A percentile compares a stretch with the other conserved stretches of the same genome.
Conservation (phyloP, 1,284 basidiomycete species). For the Irpex sp. region DNA sequence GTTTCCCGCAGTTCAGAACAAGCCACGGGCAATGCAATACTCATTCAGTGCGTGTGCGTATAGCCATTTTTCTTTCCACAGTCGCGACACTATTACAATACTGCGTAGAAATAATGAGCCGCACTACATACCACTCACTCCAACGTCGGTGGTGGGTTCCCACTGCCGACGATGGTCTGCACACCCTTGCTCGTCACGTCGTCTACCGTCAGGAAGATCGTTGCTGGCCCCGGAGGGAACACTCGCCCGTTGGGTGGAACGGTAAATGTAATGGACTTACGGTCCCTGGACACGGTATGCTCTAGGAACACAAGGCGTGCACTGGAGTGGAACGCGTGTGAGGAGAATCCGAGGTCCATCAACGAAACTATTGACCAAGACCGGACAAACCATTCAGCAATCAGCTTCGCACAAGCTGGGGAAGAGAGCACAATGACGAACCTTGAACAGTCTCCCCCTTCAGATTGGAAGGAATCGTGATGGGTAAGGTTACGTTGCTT, state of each 20-base stretch:
- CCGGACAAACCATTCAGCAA: not conserved
- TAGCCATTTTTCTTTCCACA: no score
- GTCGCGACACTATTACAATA: no score
- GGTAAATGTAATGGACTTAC: constrained; percentile 36
- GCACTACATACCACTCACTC: not conserved
- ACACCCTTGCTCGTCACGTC: constrained; percentile 11
- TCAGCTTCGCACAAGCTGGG: constrained; percentile 4
- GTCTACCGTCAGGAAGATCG: constrained; percentile 38
- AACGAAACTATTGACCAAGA: constrained; percentile 29
- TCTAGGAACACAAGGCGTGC: constrained; percentile 45
- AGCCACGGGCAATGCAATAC: no score
- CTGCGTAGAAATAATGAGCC: no score
- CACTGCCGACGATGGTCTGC: constrained; percentile 13
- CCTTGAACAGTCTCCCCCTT: constrained; percentile 19
- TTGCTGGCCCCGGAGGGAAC: constrained; percentile 50
- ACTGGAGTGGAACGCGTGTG: constrained; percentile 43
- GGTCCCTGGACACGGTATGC: constrained; percentile 30
- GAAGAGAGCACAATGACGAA: constrained; percentile 11
- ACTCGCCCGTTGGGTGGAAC: constrained; percentile 43
- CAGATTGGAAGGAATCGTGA: constrained; percentile 29
- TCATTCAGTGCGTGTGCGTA: no score
- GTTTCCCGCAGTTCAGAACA: no score
- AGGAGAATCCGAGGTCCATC: constrained; percentile 47
- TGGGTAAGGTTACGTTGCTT: constrained; percentile 33
- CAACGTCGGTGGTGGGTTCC: constrained; percentile 7